A percentile compares a stretch with the other conserved stretches of the same genome.
phyloP scores from a whole-genome alignment of 1,284 basidiomycete genomes.

The Fomitiporia mediterranea region DNA sequence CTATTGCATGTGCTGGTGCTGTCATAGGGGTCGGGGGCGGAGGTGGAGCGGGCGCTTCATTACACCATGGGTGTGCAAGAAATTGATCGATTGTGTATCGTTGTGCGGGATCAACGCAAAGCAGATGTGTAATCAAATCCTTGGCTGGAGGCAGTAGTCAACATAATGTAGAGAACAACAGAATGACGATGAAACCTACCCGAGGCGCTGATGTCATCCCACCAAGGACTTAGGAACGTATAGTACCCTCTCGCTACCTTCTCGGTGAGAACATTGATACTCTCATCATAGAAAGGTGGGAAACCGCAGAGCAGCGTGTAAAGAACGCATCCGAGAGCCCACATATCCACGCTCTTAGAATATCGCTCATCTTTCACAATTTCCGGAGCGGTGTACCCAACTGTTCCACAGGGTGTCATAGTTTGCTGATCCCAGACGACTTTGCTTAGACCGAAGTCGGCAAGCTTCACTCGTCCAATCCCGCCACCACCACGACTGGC shows the following conservation, averaged over 20 bases:
- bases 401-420: conserved; percentile 98
- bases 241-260: conserved; percentile 98
- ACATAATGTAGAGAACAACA: conserved; percentile 19
- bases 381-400: conserved; percentile 98
- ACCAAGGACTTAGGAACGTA: conserved; percentile 99
- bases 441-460: conserved; percentile 97
- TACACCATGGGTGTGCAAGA: conserved; percentile 95
- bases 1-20: conserved; percentile 59
- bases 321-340: conserved; percentile 97
- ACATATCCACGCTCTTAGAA: conserved; percentile 99
- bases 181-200: conserved; percentile 41
- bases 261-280: conserved; percentile 96
- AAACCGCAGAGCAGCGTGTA: conserved; percentile 99
- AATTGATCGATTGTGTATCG: conserved; percentile 99
- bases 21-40: conserved; percentile 57
- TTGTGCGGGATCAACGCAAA: conserved; percentile 94
- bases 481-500: conserved; percentile 92
- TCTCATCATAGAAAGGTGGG: conserved; percentile 99
- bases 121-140: conserved; percentile 91
- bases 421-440: conserved; percentile 99
- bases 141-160: conserved; percentile 59
- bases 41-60: conserved; percentile 55
- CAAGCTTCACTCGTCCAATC: conserved; percentile 97
- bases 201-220: conserved; percentile 90
- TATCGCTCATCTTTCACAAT: conserved; percentile 99